Evolutionary conservation across 2,329 filamentous ascomycete genomes (phyloP), one percentile per base, ranked within the genome.

Genomic region (Tolypocladium ovalisporum): DNA sequence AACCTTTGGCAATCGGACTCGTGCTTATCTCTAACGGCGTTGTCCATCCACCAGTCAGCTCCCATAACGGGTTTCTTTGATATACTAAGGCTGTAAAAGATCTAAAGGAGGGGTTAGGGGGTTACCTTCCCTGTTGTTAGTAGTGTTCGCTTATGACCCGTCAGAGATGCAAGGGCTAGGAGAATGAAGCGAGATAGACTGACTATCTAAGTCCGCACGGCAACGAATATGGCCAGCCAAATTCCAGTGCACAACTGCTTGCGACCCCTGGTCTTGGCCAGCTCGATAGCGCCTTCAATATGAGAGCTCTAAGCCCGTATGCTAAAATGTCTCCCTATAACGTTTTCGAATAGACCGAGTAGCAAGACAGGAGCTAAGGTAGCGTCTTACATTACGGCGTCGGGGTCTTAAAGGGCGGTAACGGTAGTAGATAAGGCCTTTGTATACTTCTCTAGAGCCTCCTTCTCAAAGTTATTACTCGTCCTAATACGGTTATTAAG

Each of bases 281-380:
- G 71, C 61, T 83, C 79, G 36, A 85, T 78, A n/a, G 83, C 83
- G 3, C 82, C 83, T 59, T 85, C 80, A 22, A 82, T 78, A 62
- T 86, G 83, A 10, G 82, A 82, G 4, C 81, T 81, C 83, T 83
- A 86, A 1, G 82, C 81, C 57, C 78, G 71, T 65, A 79, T 77
- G 37, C 77, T 79, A 53, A 80, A 69, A 55, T 80, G 76, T 58
- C 77, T 79, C 15, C 79, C 78, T 1, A 78, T 78, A 49, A 85
- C 83, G 56, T 76, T 81, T 70, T 86, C 84, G 59, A 83, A 87
- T 27, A 85, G 71, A 0, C 82, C 80, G 32, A 87, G 66, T 58
- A 86, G 69, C 36, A 87, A 68, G n/a, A 86, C 81, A 1, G 83
- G 76, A 2, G 80, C 83, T 13, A 87, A 64, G 0, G 83, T 85